Percentiles rank a stretch among this genome's conserved stretches.
Evolutionary conservation across 192 early-diverging fungal species (phyloP).

Genomic region (Chytriomyces sp.): DNA sequence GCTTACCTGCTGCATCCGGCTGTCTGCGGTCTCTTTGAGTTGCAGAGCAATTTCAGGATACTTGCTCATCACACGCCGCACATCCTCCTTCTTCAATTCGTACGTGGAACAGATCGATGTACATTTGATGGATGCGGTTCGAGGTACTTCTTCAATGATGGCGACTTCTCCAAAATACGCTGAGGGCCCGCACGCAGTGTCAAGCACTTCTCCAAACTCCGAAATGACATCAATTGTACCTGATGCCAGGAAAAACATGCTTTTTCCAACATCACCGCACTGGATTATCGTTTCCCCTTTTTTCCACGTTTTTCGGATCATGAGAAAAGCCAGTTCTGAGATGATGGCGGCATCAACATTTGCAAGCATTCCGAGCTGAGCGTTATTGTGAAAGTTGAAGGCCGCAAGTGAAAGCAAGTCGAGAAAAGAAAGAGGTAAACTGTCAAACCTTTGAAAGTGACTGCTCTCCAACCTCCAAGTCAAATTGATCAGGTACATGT

Average conservation of each 20-base stretch:
- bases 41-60: slow-evolving; percentile 41
- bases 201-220: slow-evolving; percentile 53
- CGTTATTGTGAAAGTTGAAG: neutral
- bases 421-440: neutral
- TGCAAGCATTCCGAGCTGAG: slow-evolving; percentile 44
- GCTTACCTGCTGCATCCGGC: slow-evolving; percentile 43
- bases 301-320: slow-evolving; percentile 44
- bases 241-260: slow-evolving; percentile 61
- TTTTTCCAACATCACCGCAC: slow-evolving; percentile 44
- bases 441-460: slow-evolving; percentile 43
- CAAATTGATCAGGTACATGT: slow-evolving; percentile 36
- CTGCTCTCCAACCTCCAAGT: slow-evolving; percentile 52
- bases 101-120: slow-evolving; percentile 44
- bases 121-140: slow-evolving; percentile 49
- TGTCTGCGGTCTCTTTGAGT: slow-evolving; percentile 48
- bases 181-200: slow-evolving; percentile 44
- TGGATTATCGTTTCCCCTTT: slow-evolving; percentile 43
- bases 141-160: slow-evolving; percentile 56
- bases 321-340: slow-evolving; percentile 44
- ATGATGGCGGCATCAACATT: slow-evolving; percentile 41
- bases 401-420: neutral
- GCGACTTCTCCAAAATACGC: slow-evolving; percentile 64
- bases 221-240: slow-evolving; percentile 53
- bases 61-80: slow-evolving; percentile 39
- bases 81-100: slow-evolving; percentile 39